phyloP scores from a whole-genome alignment of 768 basidiomycete species.

The Tylopilus cervinicoccineus region DNA sequence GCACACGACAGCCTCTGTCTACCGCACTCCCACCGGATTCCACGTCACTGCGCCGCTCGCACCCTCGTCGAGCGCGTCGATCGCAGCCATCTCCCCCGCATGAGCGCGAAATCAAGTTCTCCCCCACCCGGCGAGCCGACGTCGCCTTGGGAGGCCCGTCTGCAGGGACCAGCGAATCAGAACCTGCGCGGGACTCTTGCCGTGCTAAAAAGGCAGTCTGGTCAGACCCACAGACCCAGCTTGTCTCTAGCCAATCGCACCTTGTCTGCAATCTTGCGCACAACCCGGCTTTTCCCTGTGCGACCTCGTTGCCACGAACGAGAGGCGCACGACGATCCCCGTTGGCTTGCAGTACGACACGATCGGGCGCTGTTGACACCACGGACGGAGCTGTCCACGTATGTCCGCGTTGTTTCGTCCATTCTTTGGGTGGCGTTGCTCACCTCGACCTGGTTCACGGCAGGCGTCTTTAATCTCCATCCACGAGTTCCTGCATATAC shows the following conservation, averaged over 20 bases:
- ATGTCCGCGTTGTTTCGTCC: neutral
- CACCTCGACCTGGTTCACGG: slow-evolving; percentile 30
- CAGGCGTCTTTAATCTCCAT: slow-evolving; percentile 24
- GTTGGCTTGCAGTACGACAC: slow-evolving; percentile 64
- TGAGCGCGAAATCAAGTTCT: slow-evolving; percentile 76
- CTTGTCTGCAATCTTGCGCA: slow-evolving; percentile 53
- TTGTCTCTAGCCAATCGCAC: slow-evolving; percentile 29
- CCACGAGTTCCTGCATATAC: slow-evolving; percentile 24
- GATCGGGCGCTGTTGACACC: slow-evolving; percentile 75
- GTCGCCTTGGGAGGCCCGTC: slow-evolving; percentile 64
- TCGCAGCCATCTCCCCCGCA: slow-evolving; percentile 53
- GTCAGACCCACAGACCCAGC: neutral
- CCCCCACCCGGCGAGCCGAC: slow-evolving; percentile 57
- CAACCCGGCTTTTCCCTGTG: slow-evolving; percentile 30
- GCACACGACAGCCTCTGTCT: no score
- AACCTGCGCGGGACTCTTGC: slow-evolving; percentile 37
- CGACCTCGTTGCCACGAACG: slow-evolving; percentile 39
- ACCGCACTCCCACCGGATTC: slow-evolving; percentile 63
- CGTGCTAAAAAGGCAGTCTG: slow-evolving; percentile 17
- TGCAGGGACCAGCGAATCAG: slow-evolving; percentile 53
- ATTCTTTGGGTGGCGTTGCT: neutral
- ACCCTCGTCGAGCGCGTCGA: slow-evolving; percentile 70
- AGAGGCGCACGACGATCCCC: slow-evolving; percentile 64
- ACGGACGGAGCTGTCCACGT: slow-evolving; percentile 59
- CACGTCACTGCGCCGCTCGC: slow-evolving; percentile 69